Evolutionary conservation across 2,329 filamentous ascomycete genomes (phyloP), one percentile per base, ranked within the genome.

Genomic region (Colletotrichum plurivorum): DNA sequence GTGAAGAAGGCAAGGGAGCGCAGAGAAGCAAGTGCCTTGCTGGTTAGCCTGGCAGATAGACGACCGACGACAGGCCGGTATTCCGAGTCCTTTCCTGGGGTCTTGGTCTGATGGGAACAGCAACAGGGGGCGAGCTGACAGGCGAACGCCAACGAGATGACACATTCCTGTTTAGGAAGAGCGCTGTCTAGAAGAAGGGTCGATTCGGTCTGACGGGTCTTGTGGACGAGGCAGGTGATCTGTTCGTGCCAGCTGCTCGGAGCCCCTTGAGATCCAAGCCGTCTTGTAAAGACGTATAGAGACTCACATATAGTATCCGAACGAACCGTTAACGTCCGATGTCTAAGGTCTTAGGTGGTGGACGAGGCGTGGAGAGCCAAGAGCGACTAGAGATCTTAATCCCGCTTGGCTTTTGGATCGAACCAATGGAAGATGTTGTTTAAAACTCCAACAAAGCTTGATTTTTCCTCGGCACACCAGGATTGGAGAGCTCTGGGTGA

Each of bases 391-490:
- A 49, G 36, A 57, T 57, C 31, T 7, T 12, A 15, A 41, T n/a
- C 18, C 16, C 36, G 52, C 65, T 68, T 58, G 48, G 65, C 39
- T 22, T 13, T 53, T 53, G 3, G 20, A 39, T 53, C 27, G 31
- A 31, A 27, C 65, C 65, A 64, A 68, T 65, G 18, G 16, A 5
- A 43, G 12, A 10, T n/a, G 39, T n/a, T n/a, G 25, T 8, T n/a
- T 22, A 15, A 13, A 25, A n/a, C 45, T 27, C 39, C 27, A 27
- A 20, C 53, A 43, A 65, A 64, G 65, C 66, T 66, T 69, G 62
- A 43, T 60, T 60, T 64, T 8, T 60, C 7, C 66, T 69, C 62
- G 62, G 66, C 62, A 31, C 36, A 15, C 41, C 49, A 49, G 43
- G 62, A 9, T 7, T 12, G 16, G 5, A 8, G 39, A 8, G 53